These are phyloP conservation scores for Globisporangium lucens DNA, from an alignment of 352 stramenopile genomes.

Conservation along the genomic window DNA sequence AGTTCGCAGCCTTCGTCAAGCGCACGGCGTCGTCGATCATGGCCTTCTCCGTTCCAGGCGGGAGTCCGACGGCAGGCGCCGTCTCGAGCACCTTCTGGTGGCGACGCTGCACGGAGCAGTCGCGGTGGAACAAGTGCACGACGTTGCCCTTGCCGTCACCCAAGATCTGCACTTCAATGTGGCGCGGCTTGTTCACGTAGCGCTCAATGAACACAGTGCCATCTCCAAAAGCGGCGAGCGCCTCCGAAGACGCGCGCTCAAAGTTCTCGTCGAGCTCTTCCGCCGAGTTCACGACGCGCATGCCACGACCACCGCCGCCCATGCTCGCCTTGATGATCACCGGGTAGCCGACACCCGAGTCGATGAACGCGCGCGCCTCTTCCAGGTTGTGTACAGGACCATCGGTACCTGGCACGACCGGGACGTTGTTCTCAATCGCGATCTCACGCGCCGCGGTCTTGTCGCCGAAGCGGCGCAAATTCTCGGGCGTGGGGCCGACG, in stretches of 20 bases:
- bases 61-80: conserved; percentile 87
- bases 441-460: conserved; percentile 89
- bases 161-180: conserved; percentile 98
- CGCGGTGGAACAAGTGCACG: conserved; percentile 94
- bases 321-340: conserved; percentile 99
- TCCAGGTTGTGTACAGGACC: conserved; percentile 86
- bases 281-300: conserved; percentile 89
- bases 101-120: conserved; percentile 97
- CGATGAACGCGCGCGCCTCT: conserved; percentile 89
- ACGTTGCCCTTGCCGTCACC: conserved; percentile 94
- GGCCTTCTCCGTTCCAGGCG: conserved; percentile 75
- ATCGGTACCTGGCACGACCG: conserved; percentile 88
- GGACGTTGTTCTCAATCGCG: conserved; percentile 87
- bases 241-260: conserved; percentile 79
- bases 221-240: conserved; percentile 92
- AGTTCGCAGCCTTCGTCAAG: conserved; percentile 90
- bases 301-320: conserved; percentile 96
- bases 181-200: conserved; percentile 94
- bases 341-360: conserved; percentile 90
- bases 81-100: conserved; percentile 98
- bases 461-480: conserved; percentile 87
- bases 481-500: conserved; percentile 93
- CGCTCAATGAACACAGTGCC: conserved; percentile 95
- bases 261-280: conserved; percentile 90
- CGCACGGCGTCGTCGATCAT: conserved; percentile 93